Conservation (phyloP, 805 yeast genomes). For the Lipomyces spencermartinsiae region DNA sequence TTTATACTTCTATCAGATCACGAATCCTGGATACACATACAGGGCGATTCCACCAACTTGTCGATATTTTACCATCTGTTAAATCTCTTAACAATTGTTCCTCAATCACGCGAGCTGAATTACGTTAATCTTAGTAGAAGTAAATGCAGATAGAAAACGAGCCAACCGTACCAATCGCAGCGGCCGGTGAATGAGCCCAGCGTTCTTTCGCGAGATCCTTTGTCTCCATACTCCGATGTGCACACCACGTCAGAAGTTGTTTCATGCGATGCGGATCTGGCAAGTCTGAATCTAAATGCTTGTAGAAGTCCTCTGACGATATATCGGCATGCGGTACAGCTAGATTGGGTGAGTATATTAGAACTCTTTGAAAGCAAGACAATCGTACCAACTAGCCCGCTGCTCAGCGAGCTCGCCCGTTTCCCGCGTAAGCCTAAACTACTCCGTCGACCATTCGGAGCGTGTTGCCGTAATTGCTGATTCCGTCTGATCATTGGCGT, state of each 20-base stretch:
- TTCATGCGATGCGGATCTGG: slow-evolving; percentile 79
- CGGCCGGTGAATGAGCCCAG: slow-evolving; percentile 15
- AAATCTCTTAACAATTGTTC: slow-evolving; percentile 67
- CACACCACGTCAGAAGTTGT: slow-evolving; percentile 72
- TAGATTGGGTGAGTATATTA: slow-evolving; percentile 23
- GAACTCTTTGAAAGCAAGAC: neutral
- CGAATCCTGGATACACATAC: slow-evolving; percentile 43
- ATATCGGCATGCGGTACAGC: slow-evolving; percentile 73
- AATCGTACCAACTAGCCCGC: slow-evolving; percentile 56
- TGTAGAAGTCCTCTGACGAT: slow-evolving; percentile 59
- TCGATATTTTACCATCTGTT: slow-evolving; percentile 62
- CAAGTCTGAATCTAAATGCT: slow-evolving; percentile 63
- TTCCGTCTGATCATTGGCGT: slow-evolving; percentile 51
- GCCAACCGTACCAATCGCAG: slow-evolving; percentile 13
- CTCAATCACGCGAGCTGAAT: slow-evolving; percentile 62
- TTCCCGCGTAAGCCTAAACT: slow-evolving; percentile 61
- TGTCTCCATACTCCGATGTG: slow-evolving; percentile 54
- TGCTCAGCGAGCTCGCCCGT: slow-evolving; percentile 74
- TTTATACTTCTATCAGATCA: slow-evolving; percentile 33
- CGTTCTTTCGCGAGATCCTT: slow-evolving; percentile 29
- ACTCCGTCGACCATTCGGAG: slow-evolving; percentile 40
- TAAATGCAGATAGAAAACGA: slow-evolving; percentile 38
- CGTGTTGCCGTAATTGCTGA: slow-evolving; percentile 45
- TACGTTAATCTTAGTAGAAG: neutral
- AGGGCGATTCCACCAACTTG: slow-evolving; percentile 69